These are phyloP conservation scores for Marchantia polymorpha DNA, from an alignment of 225 moss, liverwort and hornwort genomes.

Conservation along the genomic window DNA sequence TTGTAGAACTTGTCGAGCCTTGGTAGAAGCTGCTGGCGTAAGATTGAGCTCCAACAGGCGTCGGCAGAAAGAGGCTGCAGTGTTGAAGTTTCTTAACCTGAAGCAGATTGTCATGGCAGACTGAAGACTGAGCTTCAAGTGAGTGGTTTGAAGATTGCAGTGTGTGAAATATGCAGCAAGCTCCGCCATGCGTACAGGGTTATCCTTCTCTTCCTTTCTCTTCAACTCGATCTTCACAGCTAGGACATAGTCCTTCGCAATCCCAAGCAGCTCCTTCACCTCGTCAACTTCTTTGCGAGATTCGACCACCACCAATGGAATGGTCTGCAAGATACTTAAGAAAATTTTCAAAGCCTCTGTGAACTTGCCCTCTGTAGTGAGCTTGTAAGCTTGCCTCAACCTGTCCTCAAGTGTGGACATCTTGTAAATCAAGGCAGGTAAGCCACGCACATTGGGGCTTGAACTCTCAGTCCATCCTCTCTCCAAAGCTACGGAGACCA, in stretches of 20 bases:
- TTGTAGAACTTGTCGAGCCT: slow-evolving; percentile 84
- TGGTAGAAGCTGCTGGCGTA: slow-evolving; percentile 54
- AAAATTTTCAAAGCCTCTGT: slow-evolving; percentile 81
- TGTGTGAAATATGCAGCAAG: slow-evolving; percentile 96
- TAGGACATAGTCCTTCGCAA: slow-evolving; percentile 80
- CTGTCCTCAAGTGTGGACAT: slow-evolving; percentile 79
- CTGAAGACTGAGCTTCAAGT: slow-evolving; percentile 76
- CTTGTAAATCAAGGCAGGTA: slow-evolving; percentile 73
- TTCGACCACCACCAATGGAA: slow-evolving; percentile 87
- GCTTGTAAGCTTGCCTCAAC: slow-evolving; percentile 70
- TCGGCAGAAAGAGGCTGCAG: slow-evolving; percentile 74
- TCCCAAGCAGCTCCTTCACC: slow-evolving; percentile 90
- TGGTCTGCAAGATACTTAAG: slow-evolving; percentile 73
- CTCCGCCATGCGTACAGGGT: slow-evolving; percentile 66
- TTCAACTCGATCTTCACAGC: slow-evolving; percentile 81
- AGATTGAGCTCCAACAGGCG: slow-evolving; percentile 73
- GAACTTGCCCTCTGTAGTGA: slow-evolving; percentile 76
- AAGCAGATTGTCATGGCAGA: slow-evolving; percentile 87
- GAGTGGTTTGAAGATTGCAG: slow-evolving; percentile 81
- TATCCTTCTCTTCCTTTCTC: slow-evolving; percentile 84
- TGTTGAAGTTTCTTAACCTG: slow-evolving; percentile 72
- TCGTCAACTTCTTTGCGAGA: slow-evolving; percentile 92
- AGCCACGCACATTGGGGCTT: slow-evolving; percentile 64
- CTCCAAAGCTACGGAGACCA: slow-evolving; percentile 68
- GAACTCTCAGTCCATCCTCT: slow-evolving; percentile 76